Conservation (phyloP, 352 stramenopile species). For the Lagenidium sp. region DNA sequence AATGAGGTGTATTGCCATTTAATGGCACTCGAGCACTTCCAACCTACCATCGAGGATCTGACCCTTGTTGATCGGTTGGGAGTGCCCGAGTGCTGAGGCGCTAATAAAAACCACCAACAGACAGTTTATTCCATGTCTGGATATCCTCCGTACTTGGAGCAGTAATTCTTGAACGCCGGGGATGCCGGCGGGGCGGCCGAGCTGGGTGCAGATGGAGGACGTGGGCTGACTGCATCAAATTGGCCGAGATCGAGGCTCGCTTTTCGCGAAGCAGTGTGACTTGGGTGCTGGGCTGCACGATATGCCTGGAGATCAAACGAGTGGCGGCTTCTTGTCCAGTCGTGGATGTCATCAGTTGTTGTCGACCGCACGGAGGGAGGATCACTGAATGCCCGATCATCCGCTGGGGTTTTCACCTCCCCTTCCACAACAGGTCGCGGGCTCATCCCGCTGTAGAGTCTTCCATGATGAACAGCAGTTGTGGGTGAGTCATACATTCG, state of each 20-base stretch:
- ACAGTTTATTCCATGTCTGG: conserved; percentile 23
- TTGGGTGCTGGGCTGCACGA: too few relatives aligned
- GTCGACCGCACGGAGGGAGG: too few relatives aligned
- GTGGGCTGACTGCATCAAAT: too few relatives aligned
- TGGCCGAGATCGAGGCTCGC: conserved; percentile 4
- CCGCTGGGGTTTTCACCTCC: conserved; percentile 1
- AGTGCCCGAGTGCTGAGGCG: too few relatives aligned
- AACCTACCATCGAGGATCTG: conserved; percentile 8
- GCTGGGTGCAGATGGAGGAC: too few relatives aligned
- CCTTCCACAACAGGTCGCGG: neutral
- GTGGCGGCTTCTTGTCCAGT: conserved; percentile 3
- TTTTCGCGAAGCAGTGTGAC: too few relatives aligned
- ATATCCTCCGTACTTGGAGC: conserved; percentile 83
- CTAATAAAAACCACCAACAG: too few relatives aligned
- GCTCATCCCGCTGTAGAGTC: conserved; percentile 7
- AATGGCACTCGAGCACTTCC: conserved; percentile 6
- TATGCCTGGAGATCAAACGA: conserved; percentile 34
- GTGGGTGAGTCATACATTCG: conserved; percentile 61
- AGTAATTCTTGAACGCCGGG: conserved; percentile 66
- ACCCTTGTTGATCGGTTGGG: too few relatives aligned
- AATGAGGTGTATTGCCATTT: conserved; percentile 5
- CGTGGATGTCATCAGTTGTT: conserved; percentile 4
- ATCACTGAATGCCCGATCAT: neutral
- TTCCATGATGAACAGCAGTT: conserved; percentile 22
- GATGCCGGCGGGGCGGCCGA: conserved; percentile 10